phyloP scores from a whole-genome alignment of 2,329 filamentous ascomycete species.

The Fusarium paranaense region DNA sequence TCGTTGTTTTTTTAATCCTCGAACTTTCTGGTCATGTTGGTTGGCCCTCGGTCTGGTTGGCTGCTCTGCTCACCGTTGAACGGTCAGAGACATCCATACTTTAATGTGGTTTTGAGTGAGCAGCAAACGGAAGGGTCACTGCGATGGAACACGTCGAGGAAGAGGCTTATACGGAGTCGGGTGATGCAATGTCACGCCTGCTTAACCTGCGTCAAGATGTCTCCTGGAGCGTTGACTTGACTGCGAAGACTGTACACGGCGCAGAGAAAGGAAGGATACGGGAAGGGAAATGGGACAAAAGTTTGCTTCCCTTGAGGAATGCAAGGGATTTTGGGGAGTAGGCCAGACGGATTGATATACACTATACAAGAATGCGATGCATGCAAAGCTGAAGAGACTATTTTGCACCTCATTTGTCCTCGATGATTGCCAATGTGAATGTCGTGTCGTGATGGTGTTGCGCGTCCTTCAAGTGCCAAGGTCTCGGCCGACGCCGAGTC shows the following conservation, averaged over 20 bases:
- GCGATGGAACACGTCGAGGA: slow-evolving; percentile 10
- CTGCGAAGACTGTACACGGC: slow-evolving; percentile 40
- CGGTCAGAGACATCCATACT: slow-evolving; percentile 33
- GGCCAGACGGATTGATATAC: slow-evolving; percentile 41
- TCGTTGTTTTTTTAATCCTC: slow-evolving; percentile 36
- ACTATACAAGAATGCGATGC: slow-evolving; percentile 46
- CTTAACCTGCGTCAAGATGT: slow-evolving; percentile 38
- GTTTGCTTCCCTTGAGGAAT: slow-evolving; percentile 35
- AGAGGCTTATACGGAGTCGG: slow-evolving; percentile 19
- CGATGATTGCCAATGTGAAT: not conserved
- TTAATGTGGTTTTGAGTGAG: slow-evolving; percentile 28
- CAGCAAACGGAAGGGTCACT: slow-evolving; percentile 16
- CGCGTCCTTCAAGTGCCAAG: not conserved
- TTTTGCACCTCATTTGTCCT: slow-evolving; percentile 20
- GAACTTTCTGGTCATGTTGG: slow-evolving; percentile 27
- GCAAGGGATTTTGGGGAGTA: slow-evolving; percentile 34
- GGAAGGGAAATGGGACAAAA: slow-evolving; percentile 35
- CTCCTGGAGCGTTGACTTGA: slow-evolving; percentile 30
- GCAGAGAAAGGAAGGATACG: slow-evolving; percentile 3
- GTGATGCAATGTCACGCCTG: slow-evolving; percentile 18
- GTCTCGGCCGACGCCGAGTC: not conserved
- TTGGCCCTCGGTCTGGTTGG: slow-evolving; percentile 15
- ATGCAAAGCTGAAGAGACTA: slow-evolving; percentile 40
- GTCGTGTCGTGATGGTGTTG: not conserved
- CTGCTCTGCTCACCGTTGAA: slow-evolving; percentile 42